A percentile compares a stretch with the other conserved stretches of the same genome.
phyloP scores from a whole-genome alignment of 2,329 filamentous ascomycete genomes.

The Neofusicoccum cordaticola region DNA sequence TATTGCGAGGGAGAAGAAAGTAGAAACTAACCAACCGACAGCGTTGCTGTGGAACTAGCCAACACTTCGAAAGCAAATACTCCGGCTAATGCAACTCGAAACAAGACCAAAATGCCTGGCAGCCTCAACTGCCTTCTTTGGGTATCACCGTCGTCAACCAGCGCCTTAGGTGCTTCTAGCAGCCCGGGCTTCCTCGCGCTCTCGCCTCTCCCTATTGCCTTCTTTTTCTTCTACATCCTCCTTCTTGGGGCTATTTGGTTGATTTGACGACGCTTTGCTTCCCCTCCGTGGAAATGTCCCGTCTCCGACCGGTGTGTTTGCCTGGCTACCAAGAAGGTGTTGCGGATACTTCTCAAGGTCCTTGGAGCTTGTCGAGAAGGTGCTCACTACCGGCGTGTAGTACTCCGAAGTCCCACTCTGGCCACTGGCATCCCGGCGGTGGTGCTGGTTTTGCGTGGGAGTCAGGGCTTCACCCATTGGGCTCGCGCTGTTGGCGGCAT shows the following conservation, averaged over 20 bases:
- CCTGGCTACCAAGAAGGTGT: slow-evolving; percentile 34
- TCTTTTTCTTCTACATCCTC: slow-evolving; percentile 8
- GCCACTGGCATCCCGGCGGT: slow-evolving; percentile 22
- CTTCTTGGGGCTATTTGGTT: slow-evolving; percentile 9
- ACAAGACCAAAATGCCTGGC: slow-evolving; percentile 15
- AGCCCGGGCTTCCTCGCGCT: neutral
- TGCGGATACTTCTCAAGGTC: slow-evolving; percentile 48
- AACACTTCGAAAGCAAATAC: slow-evolving; percentile 9
- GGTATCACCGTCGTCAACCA: slow-evolving; percentile 16
- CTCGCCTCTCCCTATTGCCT: slow-evolving; percentile 4
- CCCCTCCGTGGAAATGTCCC: slow-evolving; percentile 10
- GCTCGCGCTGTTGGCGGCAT: slow-evolving; percentile 29
- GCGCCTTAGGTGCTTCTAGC: slow-evolving; percentile 7
- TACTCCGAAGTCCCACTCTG: slow-evolving; percentile 14
- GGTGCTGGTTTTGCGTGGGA: slow-evolving; percentile 36
- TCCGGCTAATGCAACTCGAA: slow-evolving; percentile 17
- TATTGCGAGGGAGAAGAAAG: neutral
- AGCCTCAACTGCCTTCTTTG: slow-evolving; percentile 1
- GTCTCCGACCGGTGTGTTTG: slow-evolving; percentile 7
- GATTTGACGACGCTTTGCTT: slow-evolving; percentile 9
- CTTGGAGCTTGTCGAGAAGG: slow-evolving; percentile 51
- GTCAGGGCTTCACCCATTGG: slow-evolving; percentile 39
- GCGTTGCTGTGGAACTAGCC: slow-evolving; percentile 1
- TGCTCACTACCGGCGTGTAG: slow-evolving; percentile 49
- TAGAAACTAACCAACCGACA: slow-evolving; percentile 9